phyloP scores from a whole-genome alignment of 1,139 yeast species.

The Zygoascus hellenicus region DNA sequence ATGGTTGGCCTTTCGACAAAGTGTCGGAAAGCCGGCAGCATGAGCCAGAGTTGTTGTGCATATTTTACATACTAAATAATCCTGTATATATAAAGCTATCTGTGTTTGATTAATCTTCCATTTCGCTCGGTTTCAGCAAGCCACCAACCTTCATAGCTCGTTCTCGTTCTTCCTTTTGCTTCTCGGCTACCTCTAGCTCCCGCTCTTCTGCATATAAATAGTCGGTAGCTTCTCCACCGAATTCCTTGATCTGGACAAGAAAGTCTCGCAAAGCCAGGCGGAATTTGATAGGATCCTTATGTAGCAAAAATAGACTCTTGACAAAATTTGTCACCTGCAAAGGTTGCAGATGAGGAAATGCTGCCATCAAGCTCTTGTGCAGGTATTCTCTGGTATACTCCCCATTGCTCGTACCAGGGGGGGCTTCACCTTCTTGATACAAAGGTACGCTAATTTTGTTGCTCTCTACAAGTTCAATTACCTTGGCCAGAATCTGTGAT shows the following conservation, averaged over 20 bases:
- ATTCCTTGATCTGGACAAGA: conserved; percentile 90
- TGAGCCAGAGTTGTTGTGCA: not conserved
- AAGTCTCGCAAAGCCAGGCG: conserved; percentile 88
- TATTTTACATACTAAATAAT: not conserved
- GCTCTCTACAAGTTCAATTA: conserved; percentile 78
- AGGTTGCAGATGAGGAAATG: conserved; percentile 83
- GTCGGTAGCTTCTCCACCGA: conserved; percentile 91
- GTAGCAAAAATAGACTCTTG: conserved; percentile 61
- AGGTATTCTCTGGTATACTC: conserved; percentile 75
- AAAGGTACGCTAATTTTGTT: conserved; percentile 70
- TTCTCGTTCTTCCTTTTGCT: conserved; percentile 65
- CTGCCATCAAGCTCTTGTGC: conserved; percentile 73
- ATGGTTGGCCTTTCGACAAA: conserved; percentile 6
- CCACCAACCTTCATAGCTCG: conserved; percentile 89
- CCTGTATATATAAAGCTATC: not conserved
- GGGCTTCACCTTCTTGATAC: conserved; percentile 60
- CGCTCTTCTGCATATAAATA: conserved; percentile 93
- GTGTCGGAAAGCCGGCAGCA: not conserved
- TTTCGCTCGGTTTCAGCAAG: conserved; percentile 89
- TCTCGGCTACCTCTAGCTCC: conserved; percentile 69
- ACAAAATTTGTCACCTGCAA: conserved; percentile 81
- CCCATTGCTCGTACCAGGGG: conserved; percentile 77
- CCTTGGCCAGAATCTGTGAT: conserved; percentile 73
- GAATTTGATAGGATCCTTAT: conserved; percentile 70
- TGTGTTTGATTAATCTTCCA: conserved; percentile 55